Conservation (phyloP, 108 stramenopile genomes). For the Stephanodiscus triporus region DNA sequence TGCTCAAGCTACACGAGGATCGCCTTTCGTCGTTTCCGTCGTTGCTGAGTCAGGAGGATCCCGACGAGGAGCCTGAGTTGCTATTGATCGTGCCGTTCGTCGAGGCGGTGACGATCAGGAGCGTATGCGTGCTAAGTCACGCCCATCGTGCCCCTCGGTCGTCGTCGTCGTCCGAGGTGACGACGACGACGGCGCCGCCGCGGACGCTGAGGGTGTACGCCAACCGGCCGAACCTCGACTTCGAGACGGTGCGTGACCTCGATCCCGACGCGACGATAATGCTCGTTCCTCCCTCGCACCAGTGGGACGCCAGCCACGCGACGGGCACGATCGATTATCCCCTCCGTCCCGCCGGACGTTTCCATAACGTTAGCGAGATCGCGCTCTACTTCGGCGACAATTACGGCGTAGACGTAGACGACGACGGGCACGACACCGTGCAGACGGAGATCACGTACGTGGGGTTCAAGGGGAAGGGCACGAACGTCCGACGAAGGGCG, state of each 20-base stretch:
- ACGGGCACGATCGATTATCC: constrained; percentile 83
- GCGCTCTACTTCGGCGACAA: constrained; percentile 82
- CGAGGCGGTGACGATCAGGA: constrained; percentile 73
- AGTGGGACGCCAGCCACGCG: constrained; percentile 18
- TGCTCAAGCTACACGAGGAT: constrained; percentile 85
- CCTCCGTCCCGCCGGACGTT: constrained; percentile 79
- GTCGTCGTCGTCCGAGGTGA: too few species aligned
- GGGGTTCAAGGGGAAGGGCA: constrained; percentile 87
- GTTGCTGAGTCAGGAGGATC: constrained; percentile 60
- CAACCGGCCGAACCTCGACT: constrained; percentile 81
- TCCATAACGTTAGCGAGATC: constrained; percentile 75
- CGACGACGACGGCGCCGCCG: constrained; percentile 51
- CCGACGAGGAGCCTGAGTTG: constrained; percentile 82
- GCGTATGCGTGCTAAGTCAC: constrained; percentile 55
- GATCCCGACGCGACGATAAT: constrained; percentile 59
- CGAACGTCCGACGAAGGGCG: constrained; percentile 63
- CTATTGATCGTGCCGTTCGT: constrained; percentile 77
- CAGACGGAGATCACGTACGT: constrained; percentile 80
- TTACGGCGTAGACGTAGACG: constrained; percentile 52
- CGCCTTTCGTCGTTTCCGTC: constrained; percentile 61
- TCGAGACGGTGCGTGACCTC: constrained; percentile 82
- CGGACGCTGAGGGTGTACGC: constrained; percentile 66
- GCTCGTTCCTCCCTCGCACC: constrained; percentile 72
- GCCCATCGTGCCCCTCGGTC: too few species aligned
- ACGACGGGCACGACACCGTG: constrained; percentile 54